Conservation (phyloP, 331 rosid genomes). For the Quercus lobata region DNA sequence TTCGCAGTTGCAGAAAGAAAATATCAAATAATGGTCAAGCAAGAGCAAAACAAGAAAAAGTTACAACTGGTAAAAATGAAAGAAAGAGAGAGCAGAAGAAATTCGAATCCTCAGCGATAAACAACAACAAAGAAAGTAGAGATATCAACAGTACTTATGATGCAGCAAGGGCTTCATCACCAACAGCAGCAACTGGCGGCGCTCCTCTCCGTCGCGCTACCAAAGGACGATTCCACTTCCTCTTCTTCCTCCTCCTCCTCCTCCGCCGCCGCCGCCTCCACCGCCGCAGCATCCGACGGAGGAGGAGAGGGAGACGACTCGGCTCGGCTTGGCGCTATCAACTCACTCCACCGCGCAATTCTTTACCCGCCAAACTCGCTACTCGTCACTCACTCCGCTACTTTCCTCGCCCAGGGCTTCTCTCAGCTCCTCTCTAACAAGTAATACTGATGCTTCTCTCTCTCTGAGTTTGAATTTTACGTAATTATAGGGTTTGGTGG, state of each 20-base stretch:
- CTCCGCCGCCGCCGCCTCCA: constrained; percentile 20
- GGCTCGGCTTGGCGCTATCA: constrained; percentile 65
- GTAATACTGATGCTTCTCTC: constrained; percentile 24
- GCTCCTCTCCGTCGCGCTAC: constrained; percentile 81
- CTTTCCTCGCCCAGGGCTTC: constrained; percentile 79
- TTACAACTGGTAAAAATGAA: neutral
- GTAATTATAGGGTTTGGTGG: neutral
- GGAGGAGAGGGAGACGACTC: constrained; percentile 50
- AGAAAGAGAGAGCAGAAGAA: neutral
- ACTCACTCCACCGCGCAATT: constrained; percentile 85
- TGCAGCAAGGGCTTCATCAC: constrained; percentile 88
- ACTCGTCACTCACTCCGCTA: constrained; percentile 87
- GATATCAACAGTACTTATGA: constrained; percentile 15
- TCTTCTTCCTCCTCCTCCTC: constrained; percentile 22
- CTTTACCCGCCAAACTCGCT: constrained; percentile 81
- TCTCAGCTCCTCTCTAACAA: constrained; percentile 87
- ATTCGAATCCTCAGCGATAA: constrained; percentile 1
- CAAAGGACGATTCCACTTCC: constrained; percentile 49
- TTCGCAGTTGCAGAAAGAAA: neutral
- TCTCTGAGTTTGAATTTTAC: neutral
- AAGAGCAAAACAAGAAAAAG: neutral
- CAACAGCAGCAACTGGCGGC: constrained; percentile 86
- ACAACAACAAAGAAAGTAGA: too few relatives aligned
- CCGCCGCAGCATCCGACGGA: constrained; percentile 6
- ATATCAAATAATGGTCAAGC: neutral